Conservation (phyloP, 768 basidiomycete species). For the Amanita phalloides region DNA sequence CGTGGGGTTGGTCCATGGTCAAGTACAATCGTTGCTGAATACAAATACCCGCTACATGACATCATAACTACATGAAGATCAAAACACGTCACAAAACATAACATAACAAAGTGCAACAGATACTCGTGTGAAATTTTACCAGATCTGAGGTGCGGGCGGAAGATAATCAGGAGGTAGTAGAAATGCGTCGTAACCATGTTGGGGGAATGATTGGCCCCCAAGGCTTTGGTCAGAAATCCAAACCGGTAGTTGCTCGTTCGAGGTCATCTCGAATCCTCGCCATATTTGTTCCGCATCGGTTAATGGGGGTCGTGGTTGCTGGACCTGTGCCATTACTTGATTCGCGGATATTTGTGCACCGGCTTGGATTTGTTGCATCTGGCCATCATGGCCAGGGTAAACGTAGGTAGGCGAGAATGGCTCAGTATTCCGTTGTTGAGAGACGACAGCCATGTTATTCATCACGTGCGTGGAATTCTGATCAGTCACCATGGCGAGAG, state of each 20-base stretch:
- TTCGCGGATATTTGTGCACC: slow-evolving; percentile 15
- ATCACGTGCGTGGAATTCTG: slow-evolving; percentile 14
- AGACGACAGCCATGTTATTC: slow-evolving; percentile 1
- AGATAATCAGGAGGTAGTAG: slow-evolving; percentile 68
- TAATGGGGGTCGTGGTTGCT: slow-evolving; percentile 13
- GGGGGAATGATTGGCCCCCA: slow-evolving; percentile 64
- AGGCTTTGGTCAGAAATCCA: slow-evolving; percentile 82
- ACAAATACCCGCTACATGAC: not conserved
- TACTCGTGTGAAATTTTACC: slow-evolving; percentile 28
- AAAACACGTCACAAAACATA: not conserved
- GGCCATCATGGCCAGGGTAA: slow-evolving; percentile 17
- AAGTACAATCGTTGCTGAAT: not conserved
- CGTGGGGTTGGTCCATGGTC: not conserved
- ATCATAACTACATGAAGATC: slow-evolving; percentile 1
- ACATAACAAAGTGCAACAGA: slow-evolving; percentile 3
- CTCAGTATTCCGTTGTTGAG: slow-evolving; percentile 32
- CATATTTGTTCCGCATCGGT: slow-evolving; percentile 59
- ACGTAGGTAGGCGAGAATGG: slow-evolving; percentile 52
- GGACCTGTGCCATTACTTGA: slow-evolving; percentile 15
- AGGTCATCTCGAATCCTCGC: slow-evolving; percentile 62
- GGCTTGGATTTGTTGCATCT: slow-evolving; percentile 16
- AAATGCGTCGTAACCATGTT: slow-evolving; percentile 82
- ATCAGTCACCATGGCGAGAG: slow-evolving; percentile 27
- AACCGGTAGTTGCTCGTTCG: slow-evolving; percentile 69
- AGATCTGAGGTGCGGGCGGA: slow-evolving; percentile 63